These are phyloP conservation scores for Lentinula edodes DNA, from an alignment of 768 basidiomycete genomes.

Conservation along the genomic window DNA sequence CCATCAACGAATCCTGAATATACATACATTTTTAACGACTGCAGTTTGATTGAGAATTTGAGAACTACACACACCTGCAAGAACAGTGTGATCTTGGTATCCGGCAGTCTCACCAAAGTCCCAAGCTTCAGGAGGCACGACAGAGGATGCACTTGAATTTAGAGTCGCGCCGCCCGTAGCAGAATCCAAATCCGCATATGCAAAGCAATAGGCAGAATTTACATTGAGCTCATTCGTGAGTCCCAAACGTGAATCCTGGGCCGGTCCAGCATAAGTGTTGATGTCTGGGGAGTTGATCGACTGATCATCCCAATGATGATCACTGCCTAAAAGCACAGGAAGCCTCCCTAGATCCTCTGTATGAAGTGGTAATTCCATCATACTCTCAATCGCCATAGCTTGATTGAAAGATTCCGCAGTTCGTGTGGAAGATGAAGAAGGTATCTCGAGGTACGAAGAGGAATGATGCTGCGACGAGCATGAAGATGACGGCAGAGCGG, in stretches of 20 bases:
- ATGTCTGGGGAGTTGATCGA: neutral
- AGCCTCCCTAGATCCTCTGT: neutral
- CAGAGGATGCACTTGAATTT: neutral
- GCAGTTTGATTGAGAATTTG: neutral
- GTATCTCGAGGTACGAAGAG: neutral
- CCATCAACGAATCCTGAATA: neutral
- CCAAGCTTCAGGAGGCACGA: neutral
- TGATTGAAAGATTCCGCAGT: neutral
- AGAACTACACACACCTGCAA: neutral
- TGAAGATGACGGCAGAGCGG: neutral
- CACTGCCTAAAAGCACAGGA: neutral
- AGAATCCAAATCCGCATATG: neutral
- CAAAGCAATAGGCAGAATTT: neutral
- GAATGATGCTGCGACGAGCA: neutral
- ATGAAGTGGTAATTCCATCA: neutral
- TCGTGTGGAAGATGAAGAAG: neutral
- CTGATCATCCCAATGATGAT: neutral
- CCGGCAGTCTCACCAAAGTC: neutral
- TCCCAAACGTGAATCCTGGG: neutral
- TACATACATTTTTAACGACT: neutral
- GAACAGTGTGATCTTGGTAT: neutral
- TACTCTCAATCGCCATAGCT: neutral
- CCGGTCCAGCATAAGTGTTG: neutral
- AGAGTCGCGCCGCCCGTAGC: neutral
- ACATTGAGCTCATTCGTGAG: neutral